These are phyloP conservation scores for Linnemannia schmuckeri DNA, from an alignment of 192 early-diverging fungal species.

Conservation along the genomic window DNA sequence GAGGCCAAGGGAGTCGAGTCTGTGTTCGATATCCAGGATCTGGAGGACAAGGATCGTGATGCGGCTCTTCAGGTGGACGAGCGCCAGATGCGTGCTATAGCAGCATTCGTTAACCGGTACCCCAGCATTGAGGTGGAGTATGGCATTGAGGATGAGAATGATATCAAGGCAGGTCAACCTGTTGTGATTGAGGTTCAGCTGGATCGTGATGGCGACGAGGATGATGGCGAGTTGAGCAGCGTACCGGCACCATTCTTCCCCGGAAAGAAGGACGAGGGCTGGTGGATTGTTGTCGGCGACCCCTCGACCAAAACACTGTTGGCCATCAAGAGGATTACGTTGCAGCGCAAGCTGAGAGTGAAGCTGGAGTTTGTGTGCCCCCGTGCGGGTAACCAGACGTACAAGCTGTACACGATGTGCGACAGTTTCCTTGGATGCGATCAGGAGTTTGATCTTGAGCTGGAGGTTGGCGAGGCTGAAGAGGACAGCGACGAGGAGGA, in stretches of 20 bases:
- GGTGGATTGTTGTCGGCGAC: slow-evolving; percentile 98
- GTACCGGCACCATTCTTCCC: slow-evolving; percentile 97
- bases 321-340: slow-evolving; percentile 88
- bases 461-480: slow-evolving; percentile 70
- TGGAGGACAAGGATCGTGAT: slow-evolving; percentile 89
- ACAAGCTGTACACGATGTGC: slow-evolving; percentile 93
- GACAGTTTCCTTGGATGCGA: slow-evolving; percentile 95
- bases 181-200: slow-evolving; percentile 79
- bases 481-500: slow-evolving; percentile 69
- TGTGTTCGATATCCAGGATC: slow-evolving; percentile 95
- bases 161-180: slow-evolving; percentile 71
- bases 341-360: slow-evolving; percentile 72
- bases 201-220: slow-evolving; percentile 88
- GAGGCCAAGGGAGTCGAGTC: slow-evolving; percentile 80
- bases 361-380: slow-evolving; percentile 89
- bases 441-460: slow-evolving; percentile 88
- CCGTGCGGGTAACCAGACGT: slow-evolving; percentile 67
- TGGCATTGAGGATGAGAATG: slow-evolving; percentile 74
- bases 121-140: slow-evolving; percentile 91
- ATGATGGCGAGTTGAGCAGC: slow-evolving; percentile 75
- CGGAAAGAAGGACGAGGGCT: slow-evolving; percentile 88
- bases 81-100: slow-evolving; percentile 82
- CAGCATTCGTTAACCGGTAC: slow-evolving; percentile 90
- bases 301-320: slow-evolving; percentile 80
- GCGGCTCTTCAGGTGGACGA: slow-evolving; percentile 73